Base-by-base conservation (phyloP, 495 filamentous ascomycete species). In the Penicillium mononematosum region DNA sequence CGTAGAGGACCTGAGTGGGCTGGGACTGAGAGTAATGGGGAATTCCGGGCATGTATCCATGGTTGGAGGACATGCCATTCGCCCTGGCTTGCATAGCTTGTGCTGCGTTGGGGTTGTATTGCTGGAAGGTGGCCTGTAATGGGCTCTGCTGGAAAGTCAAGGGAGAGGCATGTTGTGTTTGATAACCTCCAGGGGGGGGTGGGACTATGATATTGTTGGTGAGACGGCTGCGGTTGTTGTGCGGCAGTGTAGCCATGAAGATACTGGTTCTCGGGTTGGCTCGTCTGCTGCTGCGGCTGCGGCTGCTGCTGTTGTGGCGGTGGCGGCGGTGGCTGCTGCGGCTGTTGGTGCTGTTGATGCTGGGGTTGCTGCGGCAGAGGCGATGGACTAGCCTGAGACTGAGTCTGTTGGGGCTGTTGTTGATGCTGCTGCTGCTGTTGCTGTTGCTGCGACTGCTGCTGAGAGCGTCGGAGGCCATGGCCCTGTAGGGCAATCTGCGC, bases 1-100 rank as follows among this genome's bases (percentile, higher is more conserved):
- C 89, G 60, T 95, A 94, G 0, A 94, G 76, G 1, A 89, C 85
- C 38, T 88, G 83, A 1, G 88, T 93, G 1, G 91, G 86, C 45
- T 87, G 86, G 7, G 84, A 86, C 65, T 94, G 90, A 7, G 70
- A 88, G 50, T 81, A 88, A 69, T 80, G 83, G 20, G 73, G 88
- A 64, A 72, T 84, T 36, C 75, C 75, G 6, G 77, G 74, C 70
- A 78, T 74, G 47, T 78, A 77, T 19, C 74, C 74, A 48, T 78
- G 75, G 42, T 78, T 78, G 32, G 75, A 63, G 5, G 74, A 66
- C 25, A 68, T 68, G 16, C 68, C 68, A 58, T 71, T 71, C 1
- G 66, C 54, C 47, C 74, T 64, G 2, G 62, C 64, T 17, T 68
- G 72, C 44, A 72, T 72, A 5, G 70, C 58, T 22, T 70, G 68